Base-by-base conservation (phyloP, 495 filamentous ascomycete species). In the Tuber melanosporum region DNA sequence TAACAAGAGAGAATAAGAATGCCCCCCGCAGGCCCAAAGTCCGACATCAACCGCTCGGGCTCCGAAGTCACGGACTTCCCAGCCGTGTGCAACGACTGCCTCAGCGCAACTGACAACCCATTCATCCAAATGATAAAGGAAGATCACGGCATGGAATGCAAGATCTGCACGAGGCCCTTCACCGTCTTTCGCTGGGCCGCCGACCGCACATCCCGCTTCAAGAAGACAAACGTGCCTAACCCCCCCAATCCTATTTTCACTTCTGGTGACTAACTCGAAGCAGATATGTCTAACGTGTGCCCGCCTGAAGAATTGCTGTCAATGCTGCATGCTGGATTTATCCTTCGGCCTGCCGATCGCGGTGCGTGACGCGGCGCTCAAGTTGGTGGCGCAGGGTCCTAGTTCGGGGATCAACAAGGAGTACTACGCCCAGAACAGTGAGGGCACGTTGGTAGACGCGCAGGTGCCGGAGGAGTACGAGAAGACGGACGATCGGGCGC, bases 81-180 rank as follows among this genome's bases (percentile, higher is more conserved):
- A 46, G 90, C 89, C 7, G 88, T 91, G 57, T 91, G 88, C 84
- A 88, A 89, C 79, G 87, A 86, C 83, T 99, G 96, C 84, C 90
- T 99, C 8, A 80, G 81, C 52, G 76, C 77, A 17, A 95, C 95
- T 49, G 93, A 96, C 75, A 98, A 98, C 83, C 95, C 94, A 8
- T 98, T 97, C 84, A 95, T 99, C 69, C 95, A 98, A 84, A 98
- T 99, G 94, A 87, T 98, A 71, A 99, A 99, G 84, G 92, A 97
- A 83, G 94, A 98, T 84, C 88, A 93, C 78, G 95, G 94, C 79
- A 91, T 91, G 79, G 88, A 91, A 84, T 92, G 90, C 87, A 91
- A 93, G 86, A 87, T 93, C 80, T 99, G 95, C 85, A 98, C 96
- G 41, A 91, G 95, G 41, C 95, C 95, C 0, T 99, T 97, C 84